A percentile compares a stretch with the other conserved stretches of the same genome.
Conservation (phyloP, 2,329 filamentous ascomycete species). For the Pestalotiopsis sp. region DNA sequence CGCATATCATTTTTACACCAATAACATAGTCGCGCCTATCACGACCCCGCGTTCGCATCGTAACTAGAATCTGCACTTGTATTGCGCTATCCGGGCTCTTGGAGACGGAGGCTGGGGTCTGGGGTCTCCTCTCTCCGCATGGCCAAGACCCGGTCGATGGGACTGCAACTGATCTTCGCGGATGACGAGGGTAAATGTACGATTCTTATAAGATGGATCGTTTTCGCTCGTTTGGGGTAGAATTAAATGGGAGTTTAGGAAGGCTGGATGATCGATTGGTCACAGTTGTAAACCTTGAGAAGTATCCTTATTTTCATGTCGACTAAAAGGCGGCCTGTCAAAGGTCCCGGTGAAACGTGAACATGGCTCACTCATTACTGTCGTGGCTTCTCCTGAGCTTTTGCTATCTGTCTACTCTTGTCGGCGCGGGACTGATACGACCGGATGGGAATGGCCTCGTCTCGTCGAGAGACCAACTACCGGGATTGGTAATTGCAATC, state of each 20-base stretch:
- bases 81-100: background rate
- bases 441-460: background rate
- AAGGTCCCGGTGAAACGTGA: background rate
- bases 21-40: background rate
- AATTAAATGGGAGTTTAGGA: background rate
- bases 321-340: background rate
- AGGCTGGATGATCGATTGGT: background rate
- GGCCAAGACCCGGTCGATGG: conserved; percentile 42
- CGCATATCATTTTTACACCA: conserved; percentile 4
- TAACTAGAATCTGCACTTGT: background rate
- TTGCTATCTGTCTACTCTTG: background rate
- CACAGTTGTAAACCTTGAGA: background rate
- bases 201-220: background rate
- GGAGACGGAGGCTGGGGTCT: background rate
- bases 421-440: background rate
- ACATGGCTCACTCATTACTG: background rate
- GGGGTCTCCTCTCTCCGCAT: background rate
- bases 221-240: background rate
- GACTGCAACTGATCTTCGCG: background rate
- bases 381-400: background rate
- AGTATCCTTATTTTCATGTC: background rate
- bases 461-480: background rate
- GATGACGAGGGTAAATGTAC: background rate
- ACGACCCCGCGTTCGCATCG: background rate
- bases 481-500: background rate